Base-by-base conservation (phyloP, 23 red algal genomes). In the Gracilaria domingensis region DNA sequence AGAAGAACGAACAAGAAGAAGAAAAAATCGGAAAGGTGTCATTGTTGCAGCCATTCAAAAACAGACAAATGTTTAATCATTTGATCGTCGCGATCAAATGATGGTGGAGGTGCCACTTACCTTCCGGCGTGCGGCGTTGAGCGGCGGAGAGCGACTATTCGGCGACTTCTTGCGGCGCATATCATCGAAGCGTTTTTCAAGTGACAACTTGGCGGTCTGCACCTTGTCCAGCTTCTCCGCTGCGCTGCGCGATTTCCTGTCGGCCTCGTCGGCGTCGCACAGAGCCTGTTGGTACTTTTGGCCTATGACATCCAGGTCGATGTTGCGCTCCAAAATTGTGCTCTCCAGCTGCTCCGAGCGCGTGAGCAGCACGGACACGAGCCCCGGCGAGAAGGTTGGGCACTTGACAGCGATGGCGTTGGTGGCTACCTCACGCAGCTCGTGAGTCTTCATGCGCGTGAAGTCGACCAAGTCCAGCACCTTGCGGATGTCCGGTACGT, bases 101-200 rank as follows among this genome's bases (percentile, higher is more conserved):
- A 89, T 79, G 20, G 85, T 89, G 36, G 85, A 89, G 42, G 62
- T 89, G 35, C 72, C 85, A 89, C 85, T 89, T 80, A 89, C 74
- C 71, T 89, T 89, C 54, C 85, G 70, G 49, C 85, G 62, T 60
- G 85, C 67, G 30, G 62, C 49, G 55, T 79, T 77, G 24, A 64
- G 20, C 20, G 85, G 75, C 67, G 67, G 71, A 3, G 40, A 20
- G 56, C 49, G 36, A 37, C 61, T 58, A 26, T 53, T 89, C 17
- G 85, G 71, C 47, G 85, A 42, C 71, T 71, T 75, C 75, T 44
- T 76, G 32, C 85, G 29, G 24, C 85, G 70, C 11, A 89, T 17
- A 33, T 89, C 85, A n/a, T 89, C 85, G 34, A 78, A 44, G n/a
- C 85, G 85, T 38, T 53, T 89, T 30, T 89, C 85, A 29, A 89